Percentiles rank a stretch among this genome's conserved stretches.
Evolutionary conservation across 2,329 filamentous ascomycete genomes (phyloP).

Genomic region (Microcyclosporella mali): DNA sequence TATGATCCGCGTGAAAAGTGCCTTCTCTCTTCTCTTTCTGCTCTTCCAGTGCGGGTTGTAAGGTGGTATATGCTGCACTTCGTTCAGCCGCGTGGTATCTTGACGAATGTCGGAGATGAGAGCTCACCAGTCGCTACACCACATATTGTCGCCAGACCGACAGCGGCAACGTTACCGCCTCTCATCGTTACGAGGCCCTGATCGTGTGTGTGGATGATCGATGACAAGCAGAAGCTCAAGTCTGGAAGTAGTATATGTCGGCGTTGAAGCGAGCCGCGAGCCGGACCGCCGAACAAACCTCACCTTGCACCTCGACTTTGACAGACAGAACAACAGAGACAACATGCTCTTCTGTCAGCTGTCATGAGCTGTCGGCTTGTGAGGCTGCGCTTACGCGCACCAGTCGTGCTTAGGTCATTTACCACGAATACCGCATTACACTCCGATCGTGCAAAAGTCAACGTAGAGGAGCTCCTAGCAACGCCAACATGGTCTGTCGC

Average conservation of each 20-base stretch:
- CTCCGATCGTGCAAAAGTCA: constrained; percentile 9
- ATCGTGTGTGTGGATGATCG: too few relatives aligned
- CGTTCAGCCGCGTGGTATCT: not conserved
- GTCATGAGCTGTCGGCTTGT: too few relatives aligned
- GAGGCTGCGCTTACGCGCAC: too few relatives aligned
- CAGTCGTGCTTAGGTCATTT: too few relatives aligned
- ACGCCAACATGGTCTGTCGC: constrained; percentile 78
- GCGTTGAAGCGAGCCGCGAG: too few relatives aligned
- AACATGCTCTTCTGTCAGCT: too few relatives aligned
- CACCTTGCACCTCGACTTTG: too few relatives aligned
- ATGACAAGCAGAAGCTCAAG: too few relatives aligned
- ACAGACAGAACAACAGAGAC: too few relatives aligned
- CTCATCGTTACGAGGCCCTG: constrained; percentile 3
- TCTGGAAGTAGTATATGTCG: too few relatives aligned
- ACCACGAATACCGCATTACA: not conserved
- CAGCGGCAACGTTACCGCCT: constrained; percentile 6
- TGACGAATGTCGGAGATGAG: not conserved
- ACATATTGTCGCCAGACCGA: constrained; percentile 8
- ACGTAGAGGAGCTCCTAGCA: constrained; percentile 47
- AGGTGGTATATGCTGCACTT: constrained; percentile 23
- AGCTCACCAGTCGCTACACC: constrained; percentile 19
- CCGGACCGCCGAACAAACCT: too few relatives aligned
- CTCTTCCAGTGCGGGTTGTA: constrained; percentile 27
- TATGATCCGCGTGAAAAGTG: constrained; percentile 20
- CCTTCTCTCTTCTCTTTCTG: constrained; percentile 23